Base-by-base conservation (phyloP, 306 rosid genomes). In the Malus orientalis region DNA sequence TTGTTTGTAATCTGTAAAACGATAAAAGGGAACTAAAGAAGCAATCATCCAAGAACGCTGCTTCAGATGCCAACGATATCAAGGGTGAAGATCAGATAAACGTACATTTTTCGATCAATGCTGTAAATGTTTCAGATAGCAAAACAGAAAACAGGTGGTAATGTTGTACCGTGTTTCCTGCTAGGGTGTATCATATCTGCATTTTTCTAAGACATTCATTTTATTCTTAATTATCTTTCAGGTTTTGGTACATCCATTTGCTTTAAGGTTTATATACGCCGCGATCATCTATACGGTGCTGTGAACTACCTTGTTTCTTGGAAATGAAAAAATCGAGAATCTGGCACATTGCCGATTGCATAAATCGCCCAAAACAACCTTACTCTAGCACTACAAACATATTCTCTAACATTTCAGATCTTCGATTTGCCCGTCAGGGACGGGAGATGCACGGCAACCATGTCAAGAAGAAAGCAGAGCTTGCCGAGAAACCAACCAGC, bases 401-500 rank as follows among this genome's bases (percentile, higher is more conserved):
- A 6, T 40, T 40, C 45, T 2, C 11, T 9, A 40, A 9, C 45
- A 40, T 40, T 40, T 0, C 11, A 9, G 11, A 40, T 40, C 11
- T 40, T 9, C 45, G 0, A 40, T 8, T 8, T 40, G 40, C 40
- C 40, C 2, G 9, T 36, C 40, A 1, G 0, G 40, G 40, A 36
- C 9, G 0, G 40, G 40, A 36, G 40, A 0, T 0, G 40, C 40
- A 0, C 40, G 8, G 6, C 40, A 36, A 36, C 40, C 40, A 36
- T 36, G 40, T 36, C 40, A 36, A 36, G 40, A 36, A 36, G 40
- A 36, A 0, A 6, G 40, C 40, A 36, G 40, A 36, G 8, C 40
- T 36, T 36, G 40, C 40, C 40, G 7, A 40, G 11, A 8, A 40
- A 40, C 44, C 89, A 88, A 87, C 81, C 89, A 85, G 49, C 89